A percentile compares a stretch with the other conserved stretches of the same genome.
Evolutionary conservation across 345 rosid genomes (phyloP).

Genomic region (rapeseed (Brassica napus)): Da-Ae NC_063449.1:45982501-45983000

Average conservation of each 20-base stretch:
- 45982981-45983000: slow-evolving; percentile 15
- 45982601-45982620: slow-evolving; percentile 16
- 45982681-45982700: not conserved
- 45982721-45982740: no score
- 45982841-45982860: not conserved
- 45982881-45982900: not conserved
- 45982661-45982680: slow-evolving; percentile 31
- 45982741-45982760: not conserved
- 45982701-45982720: not conserved
- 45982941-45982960: not conserved
- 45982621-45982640: slow-evolving; percentile 10
- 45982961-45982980: slow-evolving; percentile 7
- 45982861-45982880: not conserved
- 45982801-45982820: not conserved
- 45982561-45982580: slow-evolving; percentile 24
- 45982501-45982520: not conserved
- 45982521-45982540: not conserved
- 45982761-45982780: not conserved
- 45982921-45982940: no score
- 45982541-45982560: slow-evolving; percentile 1
- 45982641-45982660: slow-evolving; percentile 15
- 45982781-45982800: not conserved
- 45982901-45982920: not conserved
- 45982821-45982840: not conserved
- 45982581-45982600: slow-evolving; percentile 13